Base-by-base conservation (phyloP, 768 basidiomycete genomes). In the Kwoniella pini region DNA sequence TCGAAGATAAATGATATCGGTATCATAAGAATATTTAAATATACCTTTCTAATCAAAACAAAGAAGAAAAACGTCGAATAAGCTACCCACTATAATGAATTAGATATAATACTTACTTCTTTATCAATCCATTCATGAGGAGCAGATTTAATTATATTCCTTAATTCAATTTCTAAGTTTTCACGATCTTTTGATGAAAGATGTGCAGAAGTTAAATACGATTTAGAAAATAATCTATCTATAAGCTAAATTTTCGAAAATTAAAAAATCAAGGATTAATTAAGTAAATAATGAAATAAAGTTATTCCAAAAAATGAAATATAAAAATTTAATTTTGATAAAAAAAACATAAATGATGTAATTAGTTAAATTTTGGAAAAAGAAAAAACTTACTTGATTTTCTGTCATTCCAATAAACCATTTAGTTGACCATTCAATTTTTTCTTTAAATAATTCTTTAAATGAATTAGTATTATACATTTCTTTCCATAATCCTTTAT, bases 1-100 rank as follows among this genome's bases (percentile, higher is more conserved):
- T 28, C 48, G 61, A 39, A 39, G 59, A 24, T 36, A 48, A 28
- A 75, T 60, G 4, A 70, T 49, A 45, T 70, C 63, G 4, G 86
- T 87, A 75, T 84, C 83, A 81, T 92, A 91, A 0, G 88, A 88
- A 74, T 90, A 93, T 68, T 88, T 83, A 72, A 93, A 95, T 9
- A 84, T 76, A 0, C 90, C 90, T 51, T 85, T 61, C 73, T 75
- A n/a, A n/a, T n/a, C n/a, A n/a, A n/a, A n/a, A n/a, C n/a, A n/a
- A n/a, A n/a, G n/a, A n/a, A n/a, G n/a, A n/a, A n/a, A n/a, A n/a
- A n/a, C n/a, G n/a, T n/a, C n/a, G n/a, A n/a, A n/a, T n/a, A n/a
- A n/a, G n/a, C n/a, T n/a, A n/a, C n/a, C n/a, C n/a, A n/a, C n/a
- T n/a, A n/a, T n/a, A n/a, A n/a, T n/a, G n/a, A n/a, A n/a, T n/a